Percentiles rank a stretch among this genome's conserved stretches.
phyloP scores from a whole-genome alignment of 2,329 filamentous ascomycete genomes.

The Fusarium illudens region DNA sequence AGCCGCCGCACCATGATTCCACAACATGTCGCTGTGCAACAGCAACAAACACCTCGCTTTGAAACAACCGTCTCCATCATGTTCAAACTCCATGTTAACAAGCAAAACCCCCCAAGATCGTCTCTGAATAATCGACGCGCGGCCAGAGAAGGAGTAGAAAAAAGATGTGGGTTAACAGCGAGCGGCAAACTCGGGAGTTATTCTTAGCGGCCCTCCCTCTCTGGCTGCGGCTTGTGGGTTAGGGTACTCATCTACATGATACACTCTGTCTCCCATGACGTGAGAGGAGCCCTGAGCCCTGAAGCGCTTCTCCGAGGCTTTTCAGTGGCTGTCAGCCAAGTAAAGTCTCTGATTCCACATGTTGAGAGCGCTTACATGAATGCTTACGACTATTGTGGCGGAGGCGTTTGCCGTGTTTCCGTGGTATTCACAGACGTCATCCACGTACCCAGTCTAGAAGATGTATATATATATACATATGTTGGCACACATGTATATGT shows the following conservation, averaged over 20 bases:
- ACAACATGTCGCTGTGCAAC: background rate
- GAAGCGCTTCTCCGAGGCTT: background rate
- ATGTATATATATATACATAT: background rate
- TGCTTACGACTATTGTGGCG: conserved; percentile 27
- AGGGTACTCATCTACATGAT: background rate
- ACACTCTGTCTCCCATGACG: conserved; percentile 5
- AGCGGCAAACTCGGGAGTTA: background rate
- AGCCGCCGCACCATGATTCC: background rate
- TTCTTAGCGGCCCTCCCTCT: background rate
- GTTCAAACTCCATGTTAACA: background rate
- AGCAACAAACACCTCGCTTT: background rate
- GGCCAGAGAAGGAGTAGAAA: background rate
- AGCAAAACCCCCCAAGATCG: background rate
- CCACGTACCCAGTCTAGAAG: background rate
- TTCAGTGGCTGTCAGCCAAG: background rate
- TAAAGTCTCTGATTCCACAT: background rate
- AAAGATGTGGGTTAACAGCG: background rate
- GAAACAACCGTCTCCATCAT: background rate
- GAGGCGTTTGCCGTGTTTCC: conserved; percentile 22
- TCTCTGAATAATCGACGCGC: background rate
- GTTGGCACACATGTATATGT: background rate
- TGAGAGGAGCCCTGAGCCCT: conserved; percentile 7
- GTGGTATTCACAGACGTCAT: background rate
- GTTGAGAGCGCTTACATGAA: background rate
- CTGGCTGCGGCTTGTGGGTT: background rate